Evolutionary conservation across 176 grass and related monocot species (phyloP), one percentile per base, ranked within the genome.

Genomic region (Lolium perenne): DNA sequence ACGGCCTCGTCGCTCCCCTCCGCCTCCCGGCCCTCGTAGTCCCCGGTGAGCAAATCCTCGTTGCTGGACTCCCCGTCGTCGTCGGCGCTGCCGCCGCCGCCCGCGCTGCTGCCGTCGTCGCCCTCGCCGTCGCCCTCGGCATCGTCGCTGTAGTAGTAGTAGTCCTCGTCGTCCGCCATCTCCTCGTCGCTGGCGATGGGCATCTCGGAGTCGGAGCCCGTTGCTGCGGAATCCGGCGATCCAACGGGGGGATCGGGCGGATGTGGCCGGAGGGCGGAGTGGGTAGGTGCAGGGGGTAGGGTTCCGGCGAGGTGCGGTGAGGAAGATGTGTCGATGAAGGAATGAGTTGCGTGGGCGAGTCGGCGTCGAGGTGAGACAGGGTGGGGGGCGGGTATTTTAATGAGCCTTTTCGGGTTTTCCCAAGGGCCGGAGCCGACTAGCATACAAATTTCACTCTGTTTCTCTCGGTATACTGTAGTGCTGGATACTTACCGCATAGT

Each of bases 161-260:
- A 92, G 71, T 95, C 90, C 22, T 94, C 96, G 38, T 95, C 91
- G 20, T 95, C 93, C 78, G 77, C 17, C 76, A 88, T 82, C 88
- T 98, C 93, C 7, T 87, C 87, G 79, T 94, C 93, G 66, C 89
- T 92, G 8, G 90, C 86, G 65, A 89, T 82, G 41, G 80, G 75
- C 88, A 91, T 91, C 78, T 98, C 96, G 8, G 80, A 79, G 9
- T 94, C 96, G n/a, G 93, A 95, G 83, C 89, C 88, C 95, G 95
- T 98, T 86, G 16, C 56, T 26, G 43, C 38, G 43, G 29, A 76
- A 65, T 80, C 86, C 8, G 41, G 60, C 61, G 77, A 84, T 71
- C 67, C 7, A 8, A 56, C 0, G 47, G 82, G 13, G 4, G 21
- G 65, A 83, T 89, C 91, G 7, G 60, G 41, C 13, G n/a, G 55